phyloP scores from a whole-genome alignment of 2,329 filamentous ascomycete species.

The Dactylonectria macrodidyma region DNA sequence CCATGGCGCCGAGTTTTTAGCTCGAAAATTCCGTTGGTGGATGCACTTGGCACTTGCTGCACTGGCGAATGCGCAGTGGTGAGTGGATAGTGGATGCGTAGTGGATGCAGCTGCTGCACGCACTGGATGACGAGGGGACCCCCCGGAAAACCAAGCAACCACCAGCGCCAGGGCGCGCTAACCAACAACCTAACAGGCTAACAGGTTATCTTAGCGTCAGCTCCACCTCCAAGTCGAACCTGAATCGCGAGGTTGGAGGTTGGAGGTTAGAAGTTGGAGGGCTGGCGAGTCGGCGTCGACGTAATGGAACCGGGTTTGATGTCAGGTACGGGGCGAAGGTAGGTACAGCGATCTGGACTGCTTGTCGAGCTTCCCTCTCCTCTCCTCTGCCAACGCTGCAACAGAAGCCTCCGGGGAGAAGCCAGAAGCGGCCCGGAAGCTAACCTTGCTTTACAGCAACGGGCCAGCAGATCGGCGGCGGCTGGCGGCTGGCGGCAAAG shows the following conservation, averaged over 20 bases:
- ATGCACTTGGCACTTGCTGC: slow-evolving; percentile 22
- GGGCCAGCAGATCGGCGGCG: not conserved
- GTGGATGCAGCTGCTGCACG: not conserved
- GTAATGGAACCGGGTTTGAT: not conserved
- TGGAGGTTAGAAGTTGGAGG: no score
- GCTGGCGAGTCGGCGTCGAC: not conserved
- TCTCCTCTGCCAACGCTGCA: no score
- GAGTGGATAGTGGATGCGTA: no score
- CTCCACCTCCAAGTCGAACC: not conserved
- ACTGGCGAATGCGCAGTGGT: no score
- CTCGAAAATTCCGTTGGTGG: slow-evolving; percentile 50
- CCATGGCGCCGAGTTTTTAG: slow-evolving; percentile 54
- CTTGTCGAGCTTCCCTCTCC: no score
- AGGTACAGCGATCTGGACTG: not conserved
- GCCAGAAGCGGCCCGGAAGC: slow-evolving; percentile 3
- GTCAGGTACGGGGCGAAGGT: not conserved
- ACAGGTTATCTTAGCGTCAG: no score
- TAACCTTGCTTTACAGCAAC: not conserved
- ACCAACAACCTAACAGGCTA: not conserved
- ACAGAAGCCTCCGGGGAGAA: not conserved
- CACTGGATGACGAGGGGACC: slow-evolving; percentile 39
- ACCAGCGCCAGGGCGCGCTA: slow-evolving; percentile 28
- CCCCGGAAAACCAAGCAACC: slow-evolving; percentile 47
- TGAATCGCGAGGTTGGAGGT: not conserved
- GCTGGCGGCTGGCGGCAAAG: not conserved